These are phyloP conservation scores for Emiliania huxleyi DNA, from an alignment of 78 protist genomes.

Conservation along the genomic window DNA sequence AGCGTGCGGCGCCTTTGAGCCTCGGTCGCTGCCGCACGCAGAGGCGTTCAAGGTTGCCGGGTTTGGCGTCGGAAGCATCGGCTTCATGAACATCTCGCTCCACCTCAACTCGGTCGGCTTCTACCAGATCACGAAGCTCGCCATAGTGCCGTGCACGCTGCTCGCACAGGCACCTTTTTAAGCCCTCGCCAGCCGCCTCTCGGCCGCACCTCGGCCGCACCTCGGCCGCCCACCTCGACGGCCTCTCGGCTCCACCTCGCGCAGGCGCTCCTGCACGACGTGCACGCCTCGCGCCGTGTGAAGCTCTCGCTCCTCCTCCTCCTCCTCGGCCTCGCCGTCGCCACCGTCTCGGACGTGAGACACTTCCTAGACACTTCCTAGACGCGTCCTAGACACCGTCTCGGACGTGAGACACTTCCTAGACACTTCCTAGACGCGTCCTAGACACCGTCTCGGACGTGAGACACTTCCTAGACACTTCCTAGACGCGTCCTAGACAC, in stretches of 20 bases:
- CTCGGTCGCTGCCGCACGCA: background rate
- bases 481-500: too few species aligned
- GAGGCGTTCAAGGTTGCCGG: background rate
- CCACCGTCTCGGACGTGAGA: background rate
- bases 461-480: too few species aligned
- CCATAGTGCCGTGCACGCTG: background rate
- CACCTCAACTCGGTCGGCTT: conserved; percentile 60
- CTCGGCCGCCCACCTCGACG: too few species aligned
- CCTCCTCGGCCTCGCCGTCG: background rate
- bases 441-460: too few species aligned
- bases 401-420: too few species aligned
- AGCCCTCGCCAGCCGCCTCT: too few species aligned
- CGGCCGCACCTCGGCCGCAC: too few species aligned
- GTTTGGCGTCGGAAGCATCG: conserved; percentile 49
- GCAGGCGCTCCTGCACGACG: background rate
- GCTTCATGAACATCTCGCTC: conserved; percentile 52
- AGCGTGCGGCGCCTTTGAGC: background rate
- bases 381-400: too few species aligned
- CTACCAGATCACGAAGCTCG: conserved; percentile 42
- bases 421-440: too few species aligned
- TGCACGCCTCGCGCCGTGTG: background rate
- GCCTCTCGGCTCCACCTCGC: too few species aligned
- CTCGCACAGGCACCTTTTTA: background rate
- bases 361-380: too few species aligned
- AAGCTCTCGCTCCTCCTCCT: background rate